Base-by-base conservation (phyloP, 2,329 filamentous ascomycete species). In the Colletotrichum melonis region DNA sequence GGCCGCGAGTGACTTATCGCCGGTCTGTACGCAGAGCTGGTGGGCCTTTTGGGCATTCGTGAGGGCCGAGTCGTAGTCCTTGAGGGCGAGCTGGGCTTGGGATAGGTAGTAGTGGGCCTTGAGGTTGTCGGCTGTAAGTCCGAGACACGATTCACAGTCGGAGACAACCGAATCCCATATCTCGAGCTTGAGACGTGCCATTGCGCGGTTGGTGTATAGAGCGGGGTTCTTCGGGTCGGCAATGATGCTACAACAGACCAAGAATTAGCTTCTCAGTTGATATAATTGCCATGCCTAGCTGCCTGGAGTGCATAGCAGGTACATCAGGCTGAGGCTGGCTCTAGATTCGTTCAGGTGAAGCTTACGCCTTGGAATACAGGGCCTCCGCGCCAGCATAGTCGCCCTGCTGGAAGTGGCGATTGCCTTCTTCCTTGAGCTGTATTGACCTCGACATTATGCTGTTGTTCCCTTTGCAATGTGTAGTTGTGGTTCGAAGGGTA, bases 191-290 rank as follows among this genome's bases (percentile, higher is more conserved):
- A 97, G 87, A 54, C 95, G 91, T 4, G 93, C 92, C 84, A 98
- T 93, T 64, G 95, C 94, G 67, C 95, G 94, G 84, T 98, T 98
- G 52, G 95, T 96, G 84, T 95, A 98, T 63, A 98, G 89, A 35
- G 93, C 87, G 1, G 93, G 90, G 80, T 97, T 97, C 68, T 86
- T 88, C 4, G 93, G 89, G 82, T 97, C 94, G 80, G 92, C 91
- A 78, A 93, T 91, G 77, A 98, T 95, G 54, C 92, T 94, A 76
- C 35, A 54, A 4, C 22, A 7, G 14, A 26, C 19, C 28, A 46
- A 42, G 14, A 28, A 56, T 69, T n/a, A 67, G 75, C 49, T 22
- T 24, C 26, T n/a, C 14, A 12, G 12, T 9, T 8, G 2, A 38
- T 49, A 14, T 7, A 5, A 35, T 4, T 63, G 58, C 62, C 22